phyloP scores from a whole-genome alignment of 257 asterid species.

The Rhazya stricta region DNA sequence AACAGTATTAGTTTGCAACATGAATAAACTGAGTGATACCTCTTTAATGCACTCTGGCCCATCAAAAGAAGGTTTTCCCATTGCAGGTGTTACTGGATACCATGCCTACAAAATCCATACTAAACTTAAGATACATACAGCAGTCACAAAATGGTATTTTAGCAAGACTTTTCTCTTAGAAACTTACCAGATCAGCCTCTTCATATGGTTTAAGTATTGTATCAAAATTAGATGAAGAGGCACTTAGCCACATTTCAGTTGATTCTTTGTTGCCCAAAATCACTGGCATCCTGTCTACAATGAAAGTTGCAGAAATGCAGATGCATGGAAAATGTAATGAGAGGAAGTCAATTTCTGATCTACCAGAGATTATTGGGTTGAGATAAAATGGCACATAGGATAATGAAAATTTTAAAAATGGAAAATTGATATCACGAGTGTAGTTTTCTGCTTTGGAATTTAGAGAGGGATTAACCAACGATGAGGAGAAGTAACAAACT shows the following conservation, averaged over 20 bases:
- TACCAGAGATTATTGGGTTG: background rate
- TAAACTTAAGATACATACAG: constrained; percentile 12
- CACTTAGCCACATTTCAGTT: constrained; percentile 61
- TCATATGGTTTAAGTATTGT: constrained; percentile 72
- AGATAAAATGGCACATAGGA: background rate
- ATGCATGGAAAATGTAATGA: background rate
- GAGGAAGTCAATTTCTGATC: background rate
- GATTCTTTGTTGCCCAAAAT: constrained; percentile 74
- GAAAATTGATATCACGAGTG: background rate
- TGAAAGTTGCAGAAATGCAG: background rate
- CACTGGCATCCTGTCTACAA: constrained; percentile 95
- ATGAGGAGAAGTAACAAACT: background rate
- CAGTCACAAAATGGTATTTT: background rate
- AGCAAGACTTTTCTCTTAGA: background rate
- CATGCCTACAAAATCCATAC: constrained; percentile 46
- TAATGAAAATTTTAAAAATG: background rate
- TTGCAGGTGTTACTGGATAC: constrained; percentile 88
- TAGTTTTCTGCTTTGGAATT: background rate
- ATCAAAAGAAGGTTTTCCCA: constrained; percentile 80
- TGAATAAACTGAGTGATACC: constrained; percentile 39
- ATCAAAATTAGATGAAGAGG: constrained; percentile 55
- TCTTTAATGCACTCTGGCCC: constrained; percentile 84
- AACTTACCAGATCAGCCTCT: constrained; percentile 65
- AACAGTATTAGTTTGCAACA: background rate
- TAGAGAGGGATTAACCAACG: background rate